Base-by-base conservation (phyloP, 2,329 filamentous ascomycete species). In the Trichoderma gracile region DNA sequence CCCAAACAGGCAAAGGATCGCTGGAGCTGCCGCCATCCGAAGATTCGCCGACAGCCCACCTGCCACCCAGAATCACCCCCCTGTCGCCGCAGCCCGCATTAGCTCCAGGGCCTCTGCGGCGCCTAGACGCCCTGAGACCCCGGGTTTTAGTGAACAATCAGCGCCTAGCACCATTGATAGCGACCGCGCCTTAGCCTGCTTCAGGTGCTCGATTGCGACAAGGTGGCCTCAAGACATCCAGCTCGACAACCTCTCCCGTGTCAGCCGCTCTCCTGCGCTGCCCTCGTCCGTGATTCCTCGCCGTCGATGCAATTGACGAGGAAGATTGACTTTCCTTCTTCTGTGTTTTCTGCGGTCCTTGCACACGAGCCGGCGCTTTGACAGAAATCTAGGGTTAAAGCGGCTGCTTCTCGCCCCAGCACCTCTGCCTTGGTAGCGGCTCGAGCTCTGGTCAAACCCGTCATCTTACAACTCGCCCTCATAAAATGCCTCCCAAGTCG, bases 401-500 rank as follows among this genome's bases (percentile, higher is more conserved):
- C 58, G 19, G 17, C 56, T 54, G 49, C 58, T 33, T 30, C 40
- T 54, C 8, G 58, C 19, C 45, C 47, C 33, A 14, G 55, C n/a
- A 58, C 21, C 25, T 46, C 14, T 38, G 33, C 25, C n/a, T 23
- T 30, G 9, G 2, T 33, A 19, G 42, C 43, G n/a, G 42, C 25
- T 50, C 21, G 40, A 42, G 40, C 21, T 15, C 10, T 19, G 3
- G 55, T 47, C 56, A 40, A 53, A 33, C 3, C 33, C 14, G 33
- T 12, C 33, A 38, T 38, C 33, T 38, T 25, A 23, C 33, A 27
- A 25, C 14, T 46, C 53, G 50, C 21, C 69, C 56, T 5, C 5
- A n/a, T 7, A 38, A 38, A 12, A 98, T 98, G 95, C 83, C 93
- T 69, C 81, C 89, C 74, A 97, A 96, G 82, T 96, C 92, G 71